Base-by-base conservation (phyloP, 192 early-diverging fungal genomes). In the Gaertneriomyces semiglobifer region DNA sequence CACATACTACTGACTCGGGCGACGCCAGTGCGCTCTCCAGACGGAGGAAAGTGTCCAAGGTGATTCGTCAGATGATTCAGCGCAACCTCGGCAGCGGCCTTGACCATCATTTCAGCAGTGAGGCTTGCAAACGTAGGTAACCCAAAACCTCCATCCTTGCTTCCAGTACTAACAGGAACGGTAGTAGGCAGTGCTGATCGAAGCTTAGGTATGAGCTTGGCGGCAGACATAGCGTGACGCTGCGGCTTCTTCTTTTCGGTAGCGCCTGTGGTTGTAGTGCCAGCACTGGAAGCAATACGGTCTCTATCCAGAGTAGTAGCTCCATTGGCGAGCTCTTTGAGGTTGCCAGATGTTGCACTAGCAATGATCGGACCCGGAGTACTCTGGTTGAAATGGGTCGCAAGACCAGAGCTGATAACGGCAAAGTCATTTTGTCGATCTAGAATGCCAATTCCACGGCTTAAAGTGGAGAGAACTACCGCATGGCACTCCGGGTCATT, bases 31-130 rank as follows among this genome's bases (percentile, higher is more conserved):
- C 71, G 71, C 42, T 90, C 84, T 4, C 78, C 77, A 68, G 73
- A 80, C 4, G 87, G 82, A 48, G 90, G 85, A 73, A 89, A 92
- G 60, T 86, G 80, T 6, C 88, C 88, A 3, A 91, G 71, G 53
- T 87, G 84, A 65, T 88, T 90, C 50, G 86, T 68, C 53, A 93
- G 76, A 45, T 85, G 80, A 0, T 81, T 74, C 83, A 93, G 79
- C 40, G 84, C 85, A 53, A 82, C 77, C 44, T 93, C 92, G 1
- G 92, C 90, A 6, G 89, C 84, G 58, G 79, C 74, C 58, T 92
- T 88, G 5, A 93, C 85, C 40, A 76, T 73, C 2, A 83, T 65
- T 53, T 86, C 81, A 53, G 79, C 63, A 11, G 74, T 69, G 56
- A 82, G 63, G 40, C 54, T 72, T 8, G 83, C 83, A 74, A 84